Evolutionary conservation across 345 rosid species (phyloP).

Genomic region (Citropsis articulata): DNA sequence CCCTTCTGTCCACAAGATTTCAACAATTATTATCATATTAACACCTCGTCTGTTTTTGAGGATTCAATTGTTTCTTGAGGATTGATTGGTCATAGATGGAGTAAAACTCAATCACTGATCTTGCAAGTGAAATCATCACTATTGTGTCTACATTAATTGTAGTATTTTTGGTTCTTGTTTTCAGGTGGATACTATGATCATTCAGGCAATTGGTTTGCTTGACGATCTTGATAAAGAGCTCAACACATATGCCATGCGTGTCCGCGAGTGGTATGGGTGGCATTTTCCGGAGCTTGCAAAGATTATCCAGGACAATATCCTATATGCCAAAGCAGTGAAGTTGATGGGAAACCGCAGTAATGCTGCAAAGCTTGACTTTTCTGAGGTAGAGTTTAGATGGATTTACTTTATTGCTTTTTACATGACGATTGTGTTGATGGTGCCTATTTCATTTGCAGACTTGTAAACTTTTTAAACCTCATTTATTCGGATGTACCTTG

Average conservation of each 20-base stretch:
- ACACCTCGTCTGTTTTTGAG: not conserved
- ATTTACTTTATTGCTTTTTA: not conserved
- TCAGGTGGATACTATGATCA: slow-evolving; percentile 94
- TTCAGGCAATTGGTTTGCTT: slow-evolving; percentile 92
- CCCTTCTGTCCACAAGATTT: not conserved
- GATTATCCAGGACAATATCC: slow-evolving; percentile 78
- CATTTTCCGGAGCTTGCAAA: slow-evolving; percentile 98
- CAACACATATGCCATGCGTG: slow-evolving; percentile 89
- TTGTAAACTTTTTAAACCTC: not conserved
- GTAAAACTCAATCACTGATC: not conserved
- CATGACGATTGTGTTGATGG: not conserved
- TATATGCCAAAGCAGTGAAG: slow-evolving; percentile 80
- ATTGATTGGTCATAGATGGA: not conserved
- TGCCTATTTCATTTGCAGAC: not conserved
- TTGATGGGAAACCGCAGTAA: slow-evolving; percentile 75
- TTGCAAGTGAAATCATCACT: not conserved
- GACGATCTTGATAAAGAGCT: slow-evolving; percentile 98
- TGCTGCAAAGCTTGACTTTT: slow-evolving; percentile 85
- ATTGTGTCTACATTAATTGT: not conserved
- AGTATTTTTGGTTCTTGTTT: slow-evolving; percentile 7
- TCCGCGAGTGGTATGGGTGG: slow-evolving; percentile 95
- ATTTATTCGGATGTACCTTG: not conserved
- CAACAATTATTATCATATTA: too few species aligned
- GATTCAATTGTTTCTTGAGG: not conserved
- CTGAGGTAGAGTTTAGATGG: slow-evolving; percentile 45